Conservation (phyloP, 139 green algal genomes). For the Chlorella ohadii region DNA sequence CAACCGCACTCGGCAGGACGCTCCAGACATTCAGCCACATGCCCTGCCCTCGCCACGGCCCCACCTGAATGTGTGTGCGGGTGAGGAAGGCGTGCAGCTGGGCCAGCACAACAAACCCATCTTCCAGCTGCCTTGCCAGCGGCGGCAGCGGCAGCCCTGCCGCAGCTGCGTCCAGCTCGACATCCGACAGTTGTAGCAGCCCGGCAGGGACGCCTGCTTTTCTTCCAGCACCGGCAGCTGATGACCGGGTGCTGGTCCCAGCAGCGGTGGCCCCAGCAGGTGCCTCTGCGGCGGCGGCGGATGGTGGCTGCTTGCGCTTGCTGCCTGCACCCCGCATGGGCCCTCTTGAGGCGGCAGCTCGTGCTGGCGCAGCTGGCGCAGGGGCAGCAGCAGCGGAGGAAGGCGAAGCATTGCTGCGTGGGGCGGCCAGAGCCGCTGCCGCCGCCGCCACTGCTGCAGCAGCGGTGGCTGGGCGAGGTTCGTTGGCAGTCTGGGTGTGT, state of each 20-base stretch:
- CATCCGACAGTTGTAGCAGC: background rate
- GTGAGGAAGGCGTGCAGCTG: slow-evolving; percentile 64
- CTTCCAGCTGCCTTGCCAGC: slow-evolving; percentile 43
- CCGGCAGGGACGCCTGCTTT: background rate
- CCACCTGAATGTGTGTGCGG: slow-evolving; percentile 63
- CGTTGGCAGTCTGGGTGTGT: slow-evolving; percentile 15
- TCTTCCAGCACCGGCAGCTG: too few species aligned
- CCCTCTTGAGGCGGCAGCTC: background rate
- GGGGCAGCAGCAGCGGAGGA: background rate
- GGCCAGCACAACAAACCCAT: slow-evolving; percentile 50
- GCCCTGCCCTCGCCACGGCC: background rate
- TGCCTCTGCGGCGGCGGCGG: background rate
- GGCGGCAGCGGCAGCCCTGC: slow-evolving; percentile 64
- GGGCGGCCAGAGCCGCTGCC: background rate
- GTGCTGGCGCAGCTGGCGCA: background rate
- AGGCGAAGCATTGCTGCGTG: background rate
- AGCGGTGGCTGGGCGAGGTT: background rate
- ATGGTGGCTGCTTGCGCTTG: slow-evolving; percentile 14
- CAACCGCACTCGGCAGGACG: too few species aligned
- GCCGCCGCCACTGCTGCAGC: background rate
- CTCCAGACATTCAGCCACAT: too few species aligned
- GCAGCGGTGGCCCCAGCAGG: background rate
- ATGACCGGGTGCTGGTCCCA: slow-evolving; percentile 17
- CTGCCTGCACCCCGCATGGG: background rate
- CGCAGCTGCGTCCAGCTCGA: slow-evolving; percentile 28